phyloP scores from a whole-genome alignment of 2,329 filamentous ascomycete genomes.

The Aspergillus alliaceus region DNA sequence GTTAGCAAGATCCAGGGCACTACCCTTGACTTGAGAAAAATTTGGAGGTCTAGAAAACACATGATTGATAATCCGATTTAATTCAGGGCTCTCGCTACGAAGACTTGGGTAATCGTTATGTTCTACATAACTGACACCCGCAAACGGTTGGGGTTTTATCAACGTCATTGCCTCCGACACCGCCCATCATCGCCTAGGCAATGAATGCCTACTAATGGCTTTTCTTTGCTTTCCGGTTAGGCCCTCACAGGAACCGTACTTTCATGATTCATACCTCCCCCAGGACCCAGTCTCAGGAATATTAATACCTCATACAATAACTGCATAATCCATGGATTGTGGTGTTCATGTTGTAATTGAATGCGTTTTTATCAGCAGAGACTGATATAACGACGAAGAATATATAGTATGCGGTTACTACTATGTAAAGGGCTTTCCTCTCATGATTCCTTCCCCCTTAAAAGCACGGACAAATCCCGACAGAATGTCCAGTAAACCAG shows the following conservation, averaged over 20 bases:
- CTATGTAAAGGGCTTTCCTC: too few relatives aligned
- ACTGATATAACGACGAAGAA: not conserved
- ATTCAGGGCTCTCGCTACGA: not conserved
- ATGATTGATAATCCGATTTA: constrained; percentile 18
- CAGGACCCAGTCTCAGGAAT: not conserved
- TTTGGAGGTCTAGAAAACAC: constrained; percentile 5
- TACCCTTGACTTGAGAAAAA: not conserved
- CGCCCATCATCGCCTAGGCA: not conserved
- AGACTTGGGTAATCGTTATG: too few relatives aligned
- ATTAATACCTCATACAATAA: not conserved
- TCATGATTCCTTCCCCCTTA: too few relatives aligned
- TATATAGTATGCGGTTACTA: too few relatives aligned
- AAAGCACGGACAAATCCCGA: not conserved
- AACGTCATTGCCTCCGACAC: constrained; percentile 10
- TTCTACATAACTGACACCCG: not conserved
- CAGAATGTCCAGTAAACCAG: not conserved
- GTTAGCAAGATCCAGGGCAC: not conserved
- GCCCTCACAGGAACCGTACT: not conserved
- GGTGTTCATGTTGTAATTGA: not conserved
- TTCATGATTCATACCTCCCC: not conserved
- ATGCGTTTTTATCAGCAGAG: not conserved
- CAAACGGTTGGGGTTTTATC: not conserved
- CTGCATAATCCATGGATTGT: not conserved
- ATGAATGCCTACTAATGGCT: constrained; percentile 1
- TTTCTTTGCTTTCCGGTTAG: constrained; percentile 8